phyloP scores from a whole-genome alignment of 345 rosid genomes.

The Populus deltoides region DNA sequence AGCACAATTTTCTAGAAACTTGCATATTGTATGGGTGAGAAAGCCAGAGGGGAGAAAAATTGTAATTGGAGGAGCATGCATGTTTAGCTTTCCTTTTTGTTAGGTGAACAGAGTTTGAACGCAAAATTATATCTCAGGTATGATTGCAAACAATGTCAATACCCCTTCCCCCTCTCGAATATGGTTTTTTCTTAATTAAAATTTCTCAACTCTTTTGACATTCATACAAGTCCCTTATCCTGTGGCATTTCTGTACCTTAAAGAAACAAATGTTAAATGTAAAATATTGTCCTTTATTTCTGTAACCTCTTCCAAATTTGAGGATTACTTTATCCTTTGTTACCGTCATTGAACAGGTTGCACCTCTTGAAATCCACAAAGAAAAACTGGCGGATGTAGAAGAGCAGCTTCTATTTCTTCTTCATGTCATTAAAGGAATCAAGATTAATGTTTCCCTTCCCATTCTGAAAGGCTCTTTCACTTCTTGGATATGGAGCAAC shows the following conservation, averaged over 20 bases:
- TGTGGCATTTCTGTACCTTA: too few species aligned
- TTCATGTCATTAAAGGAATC: conserved; percentile 60
- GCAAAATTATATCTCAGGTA: neutral
- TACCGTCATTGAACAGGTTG: conserved; percentile 58
- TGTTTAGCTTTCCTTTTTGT: neutral
- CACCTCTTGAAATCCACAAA: conserved; percentile 68
- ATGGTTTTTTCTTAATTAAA: neutral
- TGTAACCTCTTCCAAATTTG: neutral
- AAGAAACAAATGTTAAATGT: too few species aligned
- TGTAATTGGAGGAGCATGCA: neutral
- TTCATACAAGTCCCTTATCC: neutral
- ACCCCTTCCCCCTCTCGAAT: too few species aligned
- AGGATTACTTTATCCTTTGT: conserved; percentile 1
- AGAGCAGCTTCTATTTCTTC: conserved; percentile 71
- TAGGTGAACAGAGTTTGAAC: neutral
- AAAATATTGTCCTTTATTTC: neutral
- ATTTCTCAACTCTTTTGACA: neutral
- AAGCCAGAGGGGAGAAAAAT: neutral
- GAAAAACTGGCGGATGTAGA: conserved; percentile 74
- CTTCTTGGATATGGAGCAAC: conserved; percentile 81
- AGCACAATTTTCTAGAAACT: neutral
- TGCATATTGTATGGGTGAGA: neutral
- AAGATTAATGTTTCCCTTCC: conserved; percentile 50
- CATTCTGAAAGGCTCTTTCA: conserved; percentile 59
- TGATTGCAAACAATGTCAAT: neutral